Percentiles rank a stretch among this genome's conserved stretches.
These are phyloP conservation scores for Tricholoma matsutake DNA, from an alignment of 768 basidiomycete species.

Conservation along the genomic window DNA sequence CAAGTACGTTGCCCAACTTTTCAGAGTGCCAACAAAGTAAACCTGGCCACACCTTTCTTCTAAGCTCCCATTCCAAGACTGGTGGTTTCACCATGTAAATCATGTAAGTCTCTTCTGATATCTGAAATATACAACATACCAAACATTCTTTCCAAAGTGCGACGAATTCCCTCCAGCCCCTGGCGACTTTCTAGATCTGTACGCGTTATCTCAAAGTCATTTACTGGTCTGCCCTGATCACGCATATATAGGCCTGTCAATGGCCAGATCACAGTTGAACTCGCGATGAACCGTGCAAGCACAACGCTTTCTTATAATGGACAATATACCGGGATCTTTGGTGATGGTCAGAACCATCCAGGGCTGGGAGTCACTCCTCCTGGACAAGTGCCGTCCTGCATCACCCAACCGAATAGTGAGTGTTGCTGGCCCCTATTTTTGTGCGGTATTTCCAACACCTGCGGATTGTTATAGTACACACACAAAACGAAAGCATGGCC, in stretches of 20 bases:
- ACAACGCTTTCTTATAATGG: constrained; percentile 43
- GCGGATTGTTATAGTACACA: constrained; percentile 38
- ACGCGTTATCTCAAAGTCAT: constrained; percentile 6
- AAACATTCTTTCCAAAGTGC: constrained; percentile 28
- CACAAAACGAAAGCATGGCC: constrained; percentile 47
- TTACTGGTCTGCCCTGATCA: not conserved
- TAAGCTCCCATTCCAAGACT: constrained; percentile 18
- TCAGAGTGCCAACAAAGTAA: not conserved
- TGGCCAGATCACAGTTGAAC: constrained; percentile 43
- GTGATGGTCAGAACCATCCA: constrained; percentile 42
- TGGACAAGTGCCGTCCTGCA: constrained; percentile 40
- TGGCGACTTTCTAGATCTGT: constrained; percentile 44
- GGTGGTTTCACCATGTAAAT: constrained; percentile 34
- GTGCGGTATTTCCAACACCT: not conserved
- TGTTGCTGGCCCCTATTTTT: not conserved
- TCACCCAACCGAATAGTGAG: constrained; percentile 47
- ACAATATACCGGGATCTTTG: constrained; percentile 34
- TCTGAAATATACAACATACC: not conserved
- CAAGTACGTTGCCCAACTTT: constrained; percentile 28
- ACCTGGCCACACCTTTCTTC: not conserved
- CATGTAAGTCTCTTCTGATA: constrained; percentile 21
- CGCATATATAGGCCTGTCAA: constrained; percentile 39
- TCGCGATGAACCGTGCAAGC: constrained; percentile 48
- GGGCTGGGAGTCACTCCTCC: constrained; percentile 16
- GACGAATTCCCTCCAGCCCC: constrained; percentile 40